These are phyloP conservation scores for Phytopythium cucurbitacearum DNA, from an alignment of 352 stramenopile genomes.

Conservation along the genomic window DNA sequence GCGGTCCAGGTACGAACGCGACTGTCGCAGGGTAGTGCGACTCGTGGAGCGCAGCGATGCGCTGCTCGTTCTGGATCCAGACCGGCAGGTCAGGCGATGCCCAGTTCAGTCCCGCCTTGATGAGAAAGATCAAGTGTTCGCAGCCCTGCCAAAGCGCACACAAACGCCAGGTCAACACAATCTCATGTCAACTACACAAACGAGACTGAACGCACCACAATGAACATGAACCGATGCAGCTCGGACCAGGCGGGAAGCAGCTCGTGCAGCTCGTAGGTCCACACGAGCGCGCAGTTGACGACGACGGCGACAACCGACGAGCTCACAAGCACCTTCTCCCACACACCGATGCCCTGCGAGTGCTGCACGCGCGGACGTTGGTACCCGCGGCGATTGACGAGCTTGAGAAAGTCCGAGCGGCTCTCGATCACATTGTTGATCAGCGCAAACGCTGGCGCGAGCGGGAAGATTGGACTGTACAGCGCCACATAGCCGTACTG, in stretches of 20 bases:
- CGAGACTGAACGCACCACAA: slow-evolving; percentile 29
- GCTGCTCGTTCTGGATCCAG: slow-evolving; percentile 45
- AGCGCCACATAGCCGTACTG: slow-evolving; percentile 92
- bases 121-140: slow-evolving; percentile 55
- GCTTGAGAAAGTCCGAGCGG: slow-evolving; percentile 90
- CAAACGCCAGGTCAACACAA: background rate
- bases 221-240: slow-evolving; percentile 55
- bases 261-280: slow-evolving; percentile 54
- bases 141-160: slow-evolving; percentile 16
- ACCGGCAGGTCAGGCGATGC: slow-evolving; percentile 30
- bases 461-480: slow-evolving; percentile 89
- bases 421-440: slow-evolving; percentile 91
- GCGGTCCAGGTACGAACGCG: no score
- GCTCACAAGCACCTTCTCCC: slow-evolving; percentile 91
- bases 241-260: slow-evolving; percentile 51
- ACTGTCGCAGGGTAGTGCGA: no score
- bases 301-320: slow-evolving; percentile 90
- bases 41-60: slow-evolving; percentile 5
- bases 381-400: slow-evolving; percentile 83
- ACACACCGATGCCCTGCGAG: slow-evolving; percentile 89
- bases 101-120: slow-evolving; percentile 57
- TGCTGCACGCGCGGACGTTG: slow-evolving; percentile 86
- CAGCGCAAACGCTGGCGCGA: slow-evolving; percentile 88
- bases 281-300: slow-evolving; percentile 93
- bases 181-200: background rate